phyloP scores from a whole-genome alignment of 768 basidiomycete species.

The Agaricus bisporus region DNA sequence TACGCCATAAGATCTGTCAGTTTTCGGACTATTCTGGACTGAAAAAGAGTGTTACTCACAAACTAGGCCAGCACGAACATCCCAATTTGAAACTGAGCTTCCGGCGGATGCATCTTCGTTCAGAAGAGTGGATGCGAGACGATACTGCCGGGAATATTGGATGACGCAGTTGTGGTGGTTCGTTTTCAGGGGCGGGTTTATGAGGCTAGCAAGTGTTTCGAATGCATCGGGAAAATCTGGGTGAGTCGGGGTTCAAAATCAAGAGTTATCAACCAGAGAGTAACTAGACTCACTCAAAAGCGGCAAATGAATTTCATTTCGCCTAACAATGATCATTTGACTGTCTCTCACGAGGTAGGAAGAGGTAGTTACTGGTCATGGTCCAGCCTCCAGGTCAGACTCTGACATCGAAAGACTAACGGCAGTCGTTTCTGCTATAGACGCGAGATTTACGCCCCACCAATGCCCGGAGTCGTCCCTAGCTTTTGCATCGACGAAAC shows the following conservation, averaged over 20 bases:
- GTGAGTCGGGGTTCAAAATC: conserved; percentile 29
- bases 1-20: conserved; percentile 44
- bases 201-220: background rate
- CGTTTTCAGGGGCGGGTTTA: background rate
- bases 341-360: background rate
- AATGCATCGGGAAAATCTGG: conserved; percentile 18
- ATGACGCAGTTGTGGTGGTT: conserved; percentile 32
- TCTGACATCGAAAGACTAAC: background rate
- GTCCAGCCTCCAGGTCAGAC: background rate
- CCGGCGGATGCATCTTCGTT: conserved; percentile 83
- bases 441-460: background rate
- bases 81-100: conserved; percentile 60
- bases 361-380: background rate
- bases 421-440: background rate
- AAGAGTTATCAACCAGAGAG: background rate
- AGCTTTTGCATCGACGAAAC: conserved; percentile 14
- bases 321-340: background rate
- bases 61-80: conserved; percentile 54
- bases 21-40: background rate
- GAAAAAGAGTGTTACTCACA: conserved; percentile 37
- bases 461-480: conserved; percentile 22
- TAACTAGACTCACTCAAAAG: background rate
- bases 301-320: conserved; percentile 5
- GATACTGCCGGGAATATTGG: conserved; percentile 77
- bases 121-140: conserved; percentile 86